Conservation (phyloP, 1,139 yeast genomes). For the Insectozyma bohioensis region DNA sequence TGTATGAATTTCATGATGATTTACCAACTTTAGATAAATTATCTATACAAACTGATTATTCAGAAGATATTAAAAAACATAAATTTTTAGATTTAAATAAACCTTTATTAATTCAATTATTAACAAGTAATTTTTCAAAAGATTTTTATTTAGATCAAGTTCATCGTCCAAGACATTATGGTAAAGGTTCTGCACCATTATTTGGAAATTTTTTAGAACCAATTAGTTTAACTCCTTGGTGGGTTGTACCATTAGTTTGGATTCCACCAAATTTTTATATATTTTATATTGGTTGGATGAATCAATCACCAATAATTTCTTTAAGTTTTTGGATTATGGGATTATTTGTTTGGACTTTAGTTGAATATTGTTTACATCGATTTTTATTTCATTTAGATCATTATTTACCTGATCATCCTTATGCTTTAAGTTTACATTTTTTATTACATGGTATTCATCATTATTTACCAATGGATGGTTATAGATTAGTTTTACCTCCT, state of each 20-base stretch:
- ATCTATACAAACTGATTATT: slow-evolving; percentile 75
- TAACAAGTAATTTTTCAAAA: slow-evolving; percentile 70
- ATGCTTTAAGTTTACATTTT: slow-evolving; percentile 80
- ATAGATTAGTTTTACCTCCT: slow-evolving; percentile 96
- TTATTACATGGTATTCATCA: slow-evolving; percentile 95
- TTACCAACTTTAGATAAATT: slow-evolving; percentile 72
- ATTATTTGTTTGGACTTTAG: slow-evolving; percentile 83
- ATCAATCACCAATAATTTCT: slow-evolving; percentile 36
- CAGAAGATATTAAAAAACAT: slow-evolving; percentile 70
- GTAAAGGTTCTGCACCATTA: slow-evolving; percentile 81
- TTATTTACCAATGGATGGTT: slow-evolving; percentile 93
- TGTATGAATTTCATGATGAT: slow-evolving; percentile 54
- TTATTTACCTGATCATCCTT: slow-evolving; percentile 76
- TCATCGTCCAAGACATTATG: slow-evolving; percentile 90
- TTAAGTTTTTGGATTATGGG: slow-evolving; percentile 58
- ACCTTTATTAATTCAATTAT: slow-evolving; percentile 79
- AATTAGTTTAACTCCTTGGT: slow-evolving; percentile 50
- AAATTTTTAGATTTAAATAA: slow-evolving; percentile 80
- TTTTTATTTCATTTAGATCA: slow-evolving; percentile 90
- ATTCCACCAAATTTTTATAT: slow-evolving; percentile 68
- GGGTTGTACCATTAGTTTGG: slow-evolving; percentile 88
- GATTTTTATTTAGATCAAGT: slow-evolving; percentile 94
- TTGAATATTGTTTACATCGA: slow-evolving; percentile 86
- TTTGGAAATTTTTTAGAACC: slow-evolving; percentile 52
- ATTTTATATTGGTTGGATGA: slow-evolving; percentile 40